These are phyloP conservation scores for Tuber brumale DNA, from an alignment of 495 filamentous ascomycete genomes.

Conservation along the genomic window DNA sequence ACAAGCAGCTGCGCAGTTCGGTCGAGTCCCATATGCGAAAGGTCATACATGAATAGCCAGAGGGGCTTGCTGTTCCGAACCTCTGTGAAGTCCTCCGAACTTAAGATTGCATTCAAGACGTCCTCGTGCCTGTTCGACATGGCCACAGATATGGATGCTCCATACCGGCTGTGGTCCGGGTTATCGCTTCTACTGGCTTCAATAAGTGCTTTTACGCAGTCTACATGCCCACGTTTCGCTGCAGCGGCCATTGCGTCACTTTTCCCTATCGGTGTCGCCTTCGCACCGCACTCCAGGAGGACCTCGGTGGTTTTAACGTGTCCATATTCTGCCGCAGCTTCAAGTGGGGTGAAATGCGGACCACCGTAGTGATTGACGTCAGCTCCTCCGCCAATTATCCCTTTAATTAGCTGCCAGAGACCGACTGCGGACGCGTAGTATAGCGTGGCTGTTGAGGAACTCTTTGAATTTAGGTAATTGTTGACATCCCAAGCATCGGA, in stretches of 20 bases:
- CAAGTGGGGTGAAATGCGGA: neutral
- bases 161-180: neutral
- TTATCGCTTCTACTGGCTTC: neutral
- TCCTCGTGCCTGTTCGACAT: neutral
- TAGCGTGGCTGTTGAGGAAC: neutral
- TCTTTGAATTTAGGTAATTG: neutral
- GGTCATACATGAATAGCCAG: neutral
- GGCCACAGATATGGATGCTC: neutral
- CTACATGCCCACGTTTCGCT: neutral
- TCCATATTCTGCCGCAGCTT: neutral
- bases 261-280: neutral
- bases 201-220: neutral
- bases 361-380: conserved; percentile 1
- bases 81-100: neutral
- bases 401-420: neutral
- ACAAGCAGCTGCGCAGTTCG: neutral
- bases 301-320: neutral
- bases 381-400: neutral
- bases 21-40: neutral
- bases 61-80: neutral
- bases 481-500: neutral
- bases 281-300: neutral
- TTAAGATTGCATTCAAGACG: neutral
- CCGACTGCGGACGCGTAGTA: neutral
- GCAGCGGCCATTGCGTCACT: neutral